Percentiles rank a stretch among this genome's conserved stretches.
These are phyloP conservation scores for Pseudocercospora cruenta DNA, from an alignment of 2,329 filamentous ascomycete species.

Conservation along the genomic window DNA sequence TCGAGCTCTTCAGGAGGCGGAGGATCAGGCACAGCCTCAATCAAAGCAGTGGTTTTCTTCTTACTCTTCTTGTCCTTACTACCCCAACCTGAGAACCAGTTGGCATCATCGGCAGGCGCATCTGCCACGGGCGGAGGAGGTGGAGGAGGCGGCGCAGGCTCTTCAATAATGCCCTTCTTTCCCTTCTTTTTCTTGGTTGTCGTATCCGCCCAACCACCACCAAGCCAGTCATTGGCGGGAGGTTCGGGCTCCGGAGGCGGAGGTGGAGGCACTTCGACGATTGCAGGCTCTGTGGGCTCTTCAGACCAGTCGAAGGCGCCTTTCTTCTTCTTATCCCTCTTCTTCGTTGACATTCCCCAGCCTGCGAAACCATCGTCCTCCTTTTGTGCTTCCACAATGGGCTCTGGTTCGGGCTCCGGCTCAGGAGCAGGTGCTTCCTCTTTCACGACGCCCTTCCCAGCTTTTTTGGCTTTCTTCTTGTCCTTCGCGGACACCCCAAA, in stretches of 20 bases:
- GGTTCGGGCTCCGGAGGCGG: constrained; percentile 38
- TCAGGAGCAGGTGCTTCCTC: constrained; percentile 33
- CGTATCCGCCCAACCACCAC: constrained; percentile 35
- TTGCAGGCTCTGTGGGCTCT: constrained; percentile 27
- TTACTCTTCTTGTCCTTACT: constrained; percentile 57
- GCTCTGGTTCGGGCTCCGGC: constrained; percentile 27
- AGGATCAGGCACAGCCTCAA: constrained; percentile 28
- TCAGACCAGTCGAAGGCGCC: constrained; percentile 40
- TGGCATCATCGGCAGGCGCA: constrained; percentile 45
- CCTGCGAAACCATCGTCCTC: constrained; percentile 21
- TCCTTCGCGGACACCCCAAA: constrained; percentile 44
- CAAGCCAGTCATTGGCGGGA: constrained; percentile 37
- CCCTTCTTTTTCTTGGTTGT: constrained; percentile 35
- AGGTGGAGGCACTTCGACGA: constrained; percentile 28
- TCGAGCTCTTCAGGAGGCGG: constrained; percentile 25
- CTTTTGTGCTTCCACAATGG: constrained; percentile 29
- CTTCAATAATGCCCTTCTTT: constrained; percentile 35
- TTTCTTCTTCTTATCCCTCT: constrained; percentile 45
- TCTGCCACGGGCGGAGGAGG: constrained; percentile 31
- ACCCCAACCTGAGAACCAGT: constrained; percentile 60
- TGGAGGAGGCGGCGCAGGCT: constrained; percentile 27
- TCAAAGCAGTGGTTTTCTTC: constrained; percentile 30
- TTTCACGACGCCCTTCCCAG: constrained; percentile 44
- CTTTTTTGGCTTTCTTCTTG: constrained; percentile 55
- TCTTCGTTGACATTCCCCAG: constrained; percentile 33